Conservation (phyloP, 257 asterid genomes). For the Solanum bulbocastanum region DNA sequence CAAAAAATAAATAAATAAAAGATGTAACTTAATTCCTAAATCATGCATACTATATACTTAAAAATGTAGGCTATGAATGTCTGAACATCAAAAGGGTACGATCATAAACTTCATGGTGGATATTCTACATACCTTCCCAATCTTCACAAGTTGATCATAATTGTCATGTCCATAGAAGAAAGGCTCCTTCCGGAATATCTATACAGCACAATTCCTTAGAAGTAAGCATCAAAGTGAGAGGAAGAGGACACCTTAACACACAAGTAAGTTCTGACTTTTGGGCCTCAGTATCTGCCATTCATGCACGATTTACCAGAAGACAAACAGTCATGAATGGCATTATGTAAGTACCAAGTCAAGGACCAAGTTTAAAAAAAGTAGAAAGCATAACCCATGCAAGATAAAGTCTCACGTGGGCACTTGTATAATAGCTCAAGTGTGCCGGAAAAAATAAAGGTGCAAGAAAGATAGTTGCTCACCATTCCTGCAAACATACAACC, state of each 20-base stretch:
- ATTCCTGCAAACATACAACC: constrained; percentile 52
- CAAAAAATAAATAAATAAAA: not conserved
- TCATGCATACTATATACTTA: not conserved
- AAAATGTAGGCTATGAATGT: not conserved
- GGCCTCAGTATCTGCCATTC: not conserved
- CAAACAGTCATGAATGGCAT: not conserved
- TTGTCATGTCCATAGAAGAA: constrained; percentile 12
- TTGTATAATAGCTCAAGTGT: not conserved
- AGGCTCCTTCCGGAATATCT: constrained; percentile 16
- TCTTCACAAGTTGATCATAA: constrained; percentile 11
- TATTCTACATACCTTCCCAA: constrained; percentile 2
- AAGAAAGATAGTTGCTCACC: constrained; percentile 8
- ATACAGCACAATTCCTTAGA: not conserved
- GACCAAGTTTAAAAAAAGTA: not conserved
- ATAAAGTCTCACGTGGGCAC: not conserved
- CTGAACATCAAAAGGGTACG: not conserved
- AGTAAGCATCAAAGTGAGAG: constrained; percentile 7
- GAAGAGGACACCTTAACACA: not conserved
- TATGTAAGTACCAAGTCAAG: not conserved
- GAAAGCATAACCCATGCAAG: not conserved
- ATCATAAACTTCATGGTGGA: not conserved
- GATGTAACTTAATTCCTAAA: not conserved
- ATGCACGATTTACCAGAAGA: not conserved
- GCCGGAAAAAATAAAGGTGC: not conserved
- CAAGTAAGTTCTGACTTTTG: not conserved